phyloP scores from a whole-genome alignment of 2,329 filamentous ascomycete genomes.

The Cladophialophora psammophila region DNA sequence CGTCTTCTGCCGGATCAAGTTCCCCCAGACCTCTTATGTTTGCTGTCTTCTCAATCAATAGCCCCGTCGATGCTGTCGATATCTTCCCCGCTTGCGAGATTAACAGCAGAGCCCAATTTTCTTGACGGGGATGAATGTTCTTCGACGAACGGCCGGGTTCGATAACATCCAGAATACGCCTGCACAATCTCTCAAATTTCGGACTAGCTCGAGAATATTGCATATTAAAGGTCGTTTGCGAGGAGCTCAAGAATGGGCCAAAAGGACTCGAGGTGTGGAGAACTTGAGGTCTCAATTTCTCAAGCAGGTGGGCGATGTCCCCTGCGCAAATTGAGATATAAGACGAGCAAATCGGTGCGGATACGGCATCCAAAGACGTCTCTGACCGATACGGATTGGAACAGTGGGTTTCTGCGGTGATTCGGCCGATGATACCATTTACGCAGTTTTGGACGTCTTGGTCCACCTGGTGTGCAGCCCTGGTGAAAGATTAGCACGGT shows the following conservation, averaged over 20 bases:
- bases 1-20: slow-evolving; percentile 33
- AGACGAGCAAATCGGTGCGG: background rate
- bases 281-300: slow-evolving; percentile 74
- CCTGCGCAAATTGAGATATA: slow-evolving; percentile 35
- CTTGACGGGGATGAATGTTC: slow-evolving; percentile 37
- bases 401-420: slow-evolving; percentile 25
- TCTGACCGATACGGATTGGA: slow-evolving; percentile 31
- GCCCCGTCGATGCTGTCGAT: background rate
- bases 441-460: slow-evolving; percentile 29
- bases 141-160: slow-evolving; percentile 40
- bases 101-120: slow-evolving; percentile 35
- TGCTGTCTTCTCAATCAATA: background rate
- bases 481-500: slow-evolving; percentile 42
- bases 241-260: slow-evolving; percentile 35
- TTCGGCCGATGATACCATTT: slow-evolving; percentile 31
- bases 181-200: slow-evolving; percentile 35
- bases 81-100: slow-evolving; percentile 28
- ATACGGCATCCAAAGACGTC: background rate
- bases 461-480: slow-evolving; percentile 28
- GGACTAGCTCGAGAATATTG: slow-evolving; percentile 34
- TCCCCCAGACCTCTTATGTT: slow-evolving; percentile 18
- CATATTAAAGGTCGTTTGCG: slow-evolving; percentile 33
- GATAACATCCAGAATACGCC: slow-evolving; percentile 35
- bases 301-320: slow-evolving; percentile 38
- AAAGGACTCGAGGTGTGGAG: slow-evolving; percentile 68